Conservation (phyloP, 805 yeast genomes). For the Blastobotrys chiropterorum region DNA sequence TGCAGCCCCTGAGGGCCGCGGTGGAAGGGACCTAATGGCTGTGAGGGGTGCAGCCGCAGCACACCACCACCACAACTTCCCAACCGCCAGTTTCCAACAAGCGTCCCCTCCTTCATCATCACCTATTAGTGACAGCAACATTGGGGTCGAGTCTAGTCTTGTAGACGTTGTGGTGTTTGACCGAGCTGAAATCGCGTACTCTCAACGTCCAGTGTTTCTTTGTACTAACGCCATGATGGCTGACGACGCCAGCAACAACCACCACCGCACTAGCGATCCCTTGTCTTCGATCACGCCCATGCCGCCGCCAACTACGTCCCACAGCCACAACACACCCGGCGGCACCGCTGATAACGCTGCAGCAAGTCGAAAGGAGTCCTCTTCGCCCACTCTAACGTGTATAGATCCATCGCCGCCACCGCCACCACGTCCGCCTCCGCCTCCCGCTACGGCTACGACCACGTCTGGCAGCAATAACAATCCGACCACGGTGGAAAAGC, state of each 20-base stretch:
- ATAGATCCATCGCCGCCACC: constrained; percentile 7
- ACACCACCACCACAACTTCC: not conserved
- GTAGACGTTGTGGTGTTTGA: not conserved
- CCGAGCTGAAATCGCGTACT: not conserved
- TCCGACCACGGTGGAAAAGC: not conserved
- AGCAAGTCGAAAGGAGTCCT: not conserved
- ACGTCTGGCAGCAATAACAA: not conserved
- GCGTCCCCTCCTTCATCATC: not conserved
- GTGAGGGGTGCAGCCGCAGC: not conserved
- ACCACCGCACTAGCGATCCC: not conserved
- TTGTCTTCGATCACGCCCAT: not conserved
- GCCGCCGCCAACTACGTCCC: not conserved
- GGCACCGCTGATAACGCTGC: not conserved
- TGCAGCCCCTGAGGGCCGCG: too few species aligned
- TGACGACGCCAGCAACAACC: not conserved
- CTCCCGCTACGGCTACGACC: not conserved
- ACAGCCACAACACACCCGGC: not conserved
- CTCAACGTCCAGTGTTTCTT: not conserved
- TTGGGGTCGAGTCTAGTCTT: not conserved
- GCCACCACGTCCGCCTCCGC: not conserved
- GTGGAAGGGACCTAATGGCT: not conserved
- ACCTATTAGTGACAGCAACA: not conserved
- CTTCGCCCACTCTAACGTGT: constrained; percentile 5
- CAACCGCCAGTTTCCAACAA: not conserved
- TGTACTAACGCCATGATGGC: not conserved